These are phyloP conservation scores for Claviceps sorghi DNA, from an alignment of 2,329 filamentous ascomycete genomes.

Conservation along the genomic window DNA sequence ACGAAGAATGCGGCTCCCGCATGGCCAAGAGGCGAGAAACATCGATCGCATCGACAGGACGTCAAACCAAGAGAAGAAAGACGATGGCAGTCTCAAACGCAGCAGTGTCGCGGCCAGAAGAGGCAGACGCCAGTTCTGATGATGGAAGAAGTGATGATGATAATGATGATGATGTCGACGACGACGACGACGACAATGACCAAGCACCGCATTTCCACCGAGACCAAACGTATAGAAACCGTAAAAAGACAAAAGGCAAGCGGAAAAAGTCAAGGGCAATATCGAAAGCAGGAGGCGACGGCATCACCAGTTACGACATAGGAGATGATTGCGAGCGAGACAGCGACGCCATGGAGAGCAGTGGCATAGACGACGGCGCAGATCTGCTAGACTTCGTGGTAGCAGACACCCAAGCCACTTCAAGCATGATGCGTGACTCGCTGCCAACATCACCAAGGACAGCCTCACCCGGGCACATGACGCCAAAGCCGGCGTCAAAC, in stretches of 20 bases:
- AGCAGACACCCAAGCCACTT: conserved; percentile 28
- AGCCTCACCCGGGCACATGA: conserved; percentile 8
- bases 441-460: conserved; percentile 15
- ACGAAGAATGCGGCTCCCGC: background rate
- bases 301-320: conserved; percentile 30
- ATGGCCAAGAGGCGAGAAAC: conserved; percentile 2
- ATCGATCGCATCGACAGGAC: conserved; percentile 1
- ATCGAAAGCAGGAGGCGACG: conserved; percentile 13
- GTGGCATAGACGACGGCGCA: conserved; percentile 32
- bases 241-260: conserved; percentile 12
- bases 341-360: conserved; percentile 30
- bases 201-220: background rate
- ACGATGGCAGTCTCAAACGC: background rate
- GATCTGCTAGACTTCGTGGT: conserved; percentile 45
- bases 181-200: conserved; percentile 7
- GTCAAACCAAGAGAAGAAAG: conserved; percentile 10
- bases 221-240: conserved; percentile 4
- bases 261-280: conserved; percentile 9
- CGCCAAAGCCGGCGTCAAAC: background rate
- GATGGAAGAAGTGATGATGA: conserved; percentile 2
- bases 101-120: conserved; percentile 3
- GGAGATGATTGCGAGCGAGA: conserved; percentile 38
- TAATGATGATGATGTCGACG: background rate
- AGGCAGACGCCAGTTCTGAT: conserved; percentile 10
- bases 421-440: conserved; percentile 22